A percentile compares a stretch with the other conserved stretches of the same genome.
phyloP scores from a whole-genome alignment of 371 early-diverging fungal species.

The Mucor lusitanicus region DNA sequence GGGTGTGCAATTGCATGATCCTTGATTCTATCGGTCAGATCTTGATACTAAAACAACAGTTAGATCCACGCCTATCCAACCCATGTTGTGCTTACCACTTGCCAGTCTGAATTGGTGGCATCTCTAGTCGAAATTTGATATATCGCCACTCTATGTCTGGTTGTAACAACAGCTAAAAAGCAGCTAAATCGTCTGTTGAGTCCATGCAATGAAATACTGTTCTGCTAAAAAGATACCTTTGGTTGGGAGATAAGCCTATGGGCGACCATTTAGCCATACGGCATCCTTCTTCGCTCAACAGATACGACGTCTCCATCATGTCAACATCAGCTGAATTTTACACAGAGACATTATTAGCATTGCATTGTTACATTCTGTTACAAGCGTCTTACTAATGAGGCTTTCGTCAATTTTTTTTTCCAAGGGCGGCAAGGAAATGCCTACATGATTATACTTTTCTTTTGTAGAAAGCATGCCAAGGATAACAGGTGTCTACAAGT shows the following conservation, averaged over 20 bases:
- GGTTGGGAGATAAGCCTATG: slow-evolving; percentile 17
- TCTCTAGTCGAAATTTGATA: slow-evolving; percentile 22
- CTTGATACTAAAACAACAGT: not conserved
- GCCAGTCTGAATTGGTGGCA: slow-evolving; percentile 22
- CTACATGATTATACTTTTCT: slow-evolving; percentile 22
- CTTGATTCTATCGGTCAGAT: slow-evolving; percentile 22
- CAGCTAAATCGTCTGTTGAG: slow-evolving; percentile 17
- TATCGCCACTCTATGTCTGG: slow-evolving; percentile 31
- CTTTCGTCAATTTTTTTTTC: not conserved
- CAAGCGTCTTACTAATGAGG: not conserved
- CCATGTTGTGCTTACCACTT: slow-evolving; percentile 12
- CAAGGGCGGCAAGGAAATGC: slow-evolving; percentile 7
- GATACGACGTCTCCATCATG: slow-evolving; percentile 17
- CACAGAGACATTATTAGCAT: not conserved
- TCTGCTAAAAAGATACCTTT: slow-evolving; percentile 17
- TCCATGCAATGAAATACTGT: not conserved
- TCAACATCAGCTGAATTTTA: slow-evolving; percentile 6
- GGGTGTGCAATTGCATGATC: not conserved
- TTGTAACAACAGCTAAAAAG: slow-evolving; percentile 33
- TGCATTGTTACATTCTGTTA: not conserved
- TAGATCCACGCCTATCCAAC: not conserved
- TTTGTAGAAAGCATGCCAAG: slow-evolving; percentile 26
- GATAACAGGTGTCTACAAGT: slow-evolving; percentile 30
- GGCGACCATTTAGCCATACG: slow-evolving; percentile 38
- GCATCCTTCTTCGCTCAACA: slow-evolving; percentile 23